These are phyloP conservation scores for Eutrema yunnanense DNA, from an alignment of 345 rosid species.

Conservation along the genomic window DNA sequence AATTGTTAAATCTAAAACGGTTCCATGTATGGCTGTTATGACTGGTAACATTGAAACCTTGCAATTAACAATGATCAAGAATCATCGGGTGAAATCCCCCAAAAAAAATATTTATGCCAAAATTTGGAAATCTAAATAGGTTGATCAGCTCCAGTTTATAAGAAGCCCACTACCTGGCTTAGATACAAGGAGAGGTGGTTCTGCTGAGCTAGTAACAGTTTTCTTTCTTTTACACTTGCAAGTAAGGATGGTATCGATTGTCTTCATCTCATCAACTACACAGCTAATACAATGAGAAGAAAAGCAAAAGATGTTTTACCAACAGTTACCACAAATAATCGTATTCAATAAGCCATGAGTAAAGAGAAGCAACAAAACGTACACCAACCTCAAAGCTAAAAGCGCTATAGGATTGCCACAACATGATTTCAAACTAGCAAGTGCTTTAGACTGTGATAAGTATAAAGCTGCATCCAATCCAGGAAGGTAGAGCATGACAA, in stretches of 20 bases:
- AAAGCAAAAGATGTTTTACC: constrained; percentile 13
- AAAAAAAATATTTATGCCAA: not conserved
- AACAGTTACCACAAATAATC: not conserved
- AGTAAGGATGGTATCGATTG: constrained; percentile 74
- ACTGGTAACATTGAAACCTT: not conserved
- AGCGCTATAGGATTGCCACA: constrained; percentile 75
- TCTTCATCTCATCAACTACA: constrained; percentile 74
- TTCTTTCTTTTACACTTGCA: constrained; percentile 74
- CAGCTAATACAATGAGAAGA: constrained; percentile 48
- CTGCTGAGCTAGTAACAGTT: constrained; percentile 30
- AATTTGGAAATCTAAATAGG: not conserved
- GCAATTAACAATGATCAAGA: not conserved
- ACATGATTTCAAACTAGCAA: constrained; percentile 56
- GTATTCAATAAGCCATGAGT: not conserved
- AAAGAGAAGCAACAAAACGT: constrained; percentile 11
- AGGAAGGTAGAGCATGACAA: constrained; percentile 85
- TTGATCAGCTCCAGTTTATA: not conserved
- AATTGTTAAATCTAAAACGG: not conserved
- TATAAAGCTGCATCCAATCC: constrained; percentile 88
- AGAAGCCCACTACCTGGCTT: constrained; percentile 42
- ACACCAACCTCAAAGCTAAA: constrained; percentile 72
- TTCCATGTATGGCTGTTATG: not conserved
- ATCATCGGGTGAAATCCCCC: not conserved
- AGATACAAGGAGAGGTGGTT: constrained; percentile 28
- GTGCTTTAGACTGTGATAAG: constrained; percentile 61